Percentiles rank a stretch among this genome's conserved stretches.
Evolutionary conservation across 305 asterid species (phyloP).

Genomic region (Solanum aculeatissimum): DNA sequence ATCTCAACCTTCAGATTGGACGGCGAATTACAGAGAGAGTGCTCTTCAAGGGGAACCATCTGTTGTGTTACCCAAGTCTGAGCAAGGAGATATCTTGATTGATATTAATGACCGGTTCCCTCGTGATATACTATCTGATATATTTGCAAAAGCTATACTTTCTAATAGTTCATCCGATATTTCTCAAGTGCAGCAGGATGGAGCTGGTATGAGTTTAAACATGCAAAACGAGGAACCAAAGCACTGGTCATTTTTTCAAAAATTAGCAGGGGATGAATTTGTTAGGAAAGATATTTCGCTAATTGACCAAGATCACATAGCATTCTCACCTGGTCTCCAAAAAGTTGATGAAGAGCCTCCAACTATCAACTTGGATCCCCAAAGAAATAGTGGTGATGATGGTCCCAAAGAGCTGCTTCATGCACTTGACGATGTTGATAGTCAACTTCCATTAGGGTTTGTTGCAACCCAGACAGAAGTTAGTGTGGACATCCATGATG

Average conservation of each 20-base stretch:
- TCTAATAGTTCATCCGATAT: slow-evolving; percentile 38
- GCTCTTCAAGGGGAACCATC: slow-evolving; percentile 23
- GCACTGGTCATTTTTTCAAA: slow-evolving; percentile 79
- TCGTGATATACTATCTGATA: slow-evolving; percentile 63
- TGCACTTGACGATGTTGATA: slow-evolving; percentile 22
- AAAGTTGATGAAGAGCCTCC: slow-evolving; percentile 42
- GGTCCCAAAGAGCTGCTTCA: slow-evolving; percentile 20
- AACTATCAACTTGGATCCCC: slow-evolving; percentile 18
- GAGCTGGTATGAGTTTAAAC: slow-evolving; percentile 63
- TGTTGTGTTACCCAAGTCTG: slow-evolving; percentile 28
- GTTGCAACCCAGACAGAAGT: slow-evolving; percentile 19
- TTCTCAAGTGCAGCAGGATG: slow-evolving; percentile 40
- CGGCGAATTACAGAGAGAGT: slow-evolving; percentile 7
- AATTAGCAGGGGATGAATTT: slow-evolving; percentile 65
- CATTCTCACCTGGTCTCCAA: slow-evolving; percentile 31
- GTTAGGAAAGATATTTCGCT: slow-evolving; percentile 56
- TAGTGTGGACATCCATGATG: slow-evolving; percentile 33
- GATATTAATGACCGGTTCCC: slow-evolving; percentile 79
- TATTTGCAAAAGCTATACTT: slow-evolving; percentile 55
- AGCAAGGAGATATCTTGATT: slow-evolving; percentile 62
- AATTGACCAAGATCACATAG: slow-evolving; percentile 68
- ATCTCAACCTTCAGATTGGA: slow-evolving; percentile 23
- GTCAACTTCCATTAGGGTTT: slow-evolving; percentile 22
- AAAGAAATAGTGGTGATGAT: slow-evolving; percentile 22
- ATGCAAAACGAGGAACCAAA: slow-evolving; percentile 66